Evolutionary conservation across 2,329 filamentous ascomycete species (phyloP).

Genomic region (Paecilomyces fulvus): DNA sequence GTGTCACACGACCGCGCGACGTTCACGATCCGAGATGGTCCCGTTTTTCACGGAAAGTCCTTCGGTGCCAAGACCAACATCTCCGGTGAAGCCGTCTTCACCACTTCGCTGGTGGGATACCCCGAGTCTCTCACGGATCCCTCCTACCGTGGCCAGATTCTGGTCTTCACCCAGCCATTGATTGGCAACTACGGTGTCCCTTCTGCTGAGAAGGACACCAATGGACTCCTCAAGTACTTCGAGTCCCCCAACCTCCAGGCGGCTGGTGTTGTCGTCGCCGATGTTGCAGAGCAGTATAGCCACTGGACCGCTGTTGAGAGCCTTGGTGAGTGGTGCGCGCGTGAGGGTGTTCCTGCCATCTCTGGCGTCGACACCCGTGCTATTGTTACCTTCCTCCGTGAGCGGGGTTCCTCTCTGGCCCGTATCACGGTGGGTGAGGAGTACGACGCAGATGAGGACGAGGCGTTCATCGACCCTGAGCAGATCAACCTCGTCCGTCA

Average conservation of each 20-base stretch:
- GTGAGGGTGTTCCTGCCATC: slow-evolving; percentile 92
- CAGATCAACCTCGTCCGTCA: slow-evolving; percentile 94
- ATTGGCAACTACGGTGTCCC: slow-evolving; percentile 99
- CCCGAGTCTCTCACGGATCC: slow-evolving; percentile 75
- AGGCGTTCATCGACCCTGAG: slow-evolving; percentile 88
- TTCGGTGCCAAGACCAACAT: slow-evolving; percentile 96
- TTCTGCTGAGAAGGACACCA: slow-evolving; percentile 72
- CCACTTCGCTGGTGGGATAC: slow-evolving; percentile 94
- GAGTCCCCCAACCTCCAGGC: slow-evolving; percentile 97
- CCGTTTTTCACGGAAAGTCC: slow-evolving; percentile 90
- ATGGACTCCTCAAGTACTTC: slow-evolving; percentile 92
- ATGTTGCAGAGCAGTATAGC: slow-evolving; percentile 88
- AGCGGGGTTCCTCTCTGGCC: slow-evolving; percentile 92
- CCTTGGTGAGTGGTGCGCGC: slow-evolving; percentile 85
- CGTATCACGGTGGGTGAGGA: slow-evolving; percentile 93
- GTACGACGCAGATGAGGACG: slow-evolving; percentile 97
- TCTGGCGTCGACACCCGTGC: slow-evolving; percentile 94
- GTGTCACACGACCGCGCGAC: slow-evolving; percentile 72
- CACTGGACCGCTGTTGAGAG: slow-evolving; percentile 98
- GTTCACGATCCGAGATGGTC: slow-evolving; percentile 92
- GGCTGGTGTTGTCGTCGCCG: slow-evolving; percentile 88
- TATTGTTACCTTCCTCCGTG: slow-evolving; percentile 90
- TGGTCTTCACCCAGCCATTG: slow-evolving; percentile 95
- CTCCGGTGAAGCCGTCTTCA: slow-evolving; percentile 97
- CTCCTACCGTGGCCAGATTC: slow-evolving; percentile 71